Base-by-base conservation (phyloP, 306 rosid genomes). In the Prunus campanulata region DNA sequence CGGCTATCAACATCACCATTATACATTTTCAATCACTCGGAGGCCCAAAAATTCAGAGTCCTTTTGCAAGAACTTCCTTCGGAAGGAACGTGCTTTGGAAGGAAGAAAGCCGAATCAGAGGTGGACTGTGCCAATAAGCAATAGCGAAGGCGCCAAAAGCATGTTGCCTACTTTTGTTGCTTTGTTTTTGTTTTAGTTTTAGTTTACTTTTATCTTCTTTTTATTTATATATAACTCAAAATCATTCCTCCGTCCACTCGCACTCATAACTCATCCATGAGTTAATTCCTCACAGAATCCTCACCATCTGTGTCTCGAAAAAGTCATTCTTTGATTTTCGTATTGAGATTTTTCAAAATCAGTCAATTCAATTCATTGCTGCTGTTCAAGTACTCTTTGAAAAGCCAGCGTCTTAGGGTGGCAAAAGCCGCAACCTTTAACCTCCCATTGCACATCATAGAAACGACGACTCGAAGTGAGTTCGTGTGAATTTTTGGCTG, bases 131-230 rank as follows among this genome's bases (percentile, higher is more conserved):
- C 68, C 68, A 63, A 15, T 16, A 35, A 16, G 68, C 46, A 30
- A 66, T 20, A 9, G 32, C 42, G 49, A 51, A 50, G 62, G 74
- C 74, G 74, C 74, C 74, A 70, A 70, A 70, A 70, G 62, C 48
- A 19, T 51, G 63, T 12, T 6, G 19, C 19, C 3, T 54, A 16
- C 65, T n/a, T 30, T 13, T 66, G 30, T 42, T 42, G 44, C 30
- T 19, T 42, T 66, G 51, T 42, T 39, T 42, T 39, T 42, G 51
- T 42, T 39, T 39, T 32, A 0, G 39, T 62, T 68, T 24, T 5
- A 15, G 16, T 68, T 25, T 48, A 18, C 10, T 68, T 68, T 68
- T 47, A 25, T 0, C 16, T 6, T 66, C 6, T 64, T 11, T 49
- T 16, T 4, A 5, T 48, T 50, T 18, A 19, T 12, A 5, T 32